phyloP scores from a whole-genome alignment of 208 protist genomes.

The Lotmaria passim region DNA sequence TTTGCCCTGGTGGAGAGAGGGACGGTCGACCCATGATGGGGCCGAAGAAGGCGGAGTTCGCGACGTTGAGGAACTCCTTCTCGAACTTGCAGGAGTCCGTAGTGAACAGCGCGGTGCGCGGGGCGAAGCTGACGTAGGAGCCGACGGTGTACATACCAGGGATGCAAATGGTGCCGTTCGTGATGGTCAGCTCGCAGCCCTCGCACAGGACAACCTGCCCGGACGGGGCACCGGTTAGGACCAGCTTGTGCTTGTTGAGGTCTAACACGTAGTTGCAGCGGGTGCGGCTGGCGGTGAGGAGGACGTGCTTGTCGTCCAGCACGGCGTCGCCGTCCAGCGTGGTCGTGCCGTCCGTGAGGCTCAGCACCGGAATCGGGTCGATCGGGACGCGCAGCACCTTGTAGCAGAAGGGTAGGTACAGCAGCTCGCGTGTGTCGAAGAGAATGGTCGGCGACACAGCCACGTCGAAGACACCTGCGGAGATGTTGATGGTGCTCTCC shows the following conservation, averaged over 20 bases:
- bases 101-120: conserved; percentile 62
- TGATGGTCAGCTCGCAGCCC: conserved; percentile 83
- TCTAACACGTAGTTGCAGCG: conserved; percentile 81
- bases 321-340: conserved; percentile 54
- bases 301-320: conserved; percentile 76
- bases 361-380: conserved; percentile 61
- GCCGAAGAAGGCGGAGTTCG: conserved; percentile 35
- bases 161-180: conserved; percentile 82
- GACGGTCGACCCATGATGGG: conserved; percentile 13
- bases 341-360: conserved; percentile 54
- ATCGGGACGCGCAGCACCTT: conserved; percentile 74
- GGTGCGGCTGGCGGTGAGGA: conserved; percentile 58
- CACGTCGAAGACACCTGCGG: conserved; percentile 39
- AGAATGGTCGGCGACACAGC: conserved; percentile 74
- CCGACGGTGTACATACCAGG: conserved; percentile 82
- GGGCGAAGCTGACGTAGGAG: conserved; percentile 85
- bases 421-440: conserved; percentile 71
- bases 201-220: conserved; percentile 75
- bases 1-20: background rate
- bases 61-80: conserved; percentile 59
- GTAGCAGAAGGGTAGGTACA: conserved; percentile 81
- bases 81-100: conserved; percentile 61
- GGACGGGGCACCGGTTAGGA: conserved; percentile 55
- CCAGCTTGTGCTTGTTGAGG: conserved; percentile 68
- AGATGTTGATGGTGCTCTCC: conserved; percentile 53